Evolutionary conservation across 2,329 filamentous ascomycete species (phyloP).

Genomic region (Fusarium setosum): DNA sequence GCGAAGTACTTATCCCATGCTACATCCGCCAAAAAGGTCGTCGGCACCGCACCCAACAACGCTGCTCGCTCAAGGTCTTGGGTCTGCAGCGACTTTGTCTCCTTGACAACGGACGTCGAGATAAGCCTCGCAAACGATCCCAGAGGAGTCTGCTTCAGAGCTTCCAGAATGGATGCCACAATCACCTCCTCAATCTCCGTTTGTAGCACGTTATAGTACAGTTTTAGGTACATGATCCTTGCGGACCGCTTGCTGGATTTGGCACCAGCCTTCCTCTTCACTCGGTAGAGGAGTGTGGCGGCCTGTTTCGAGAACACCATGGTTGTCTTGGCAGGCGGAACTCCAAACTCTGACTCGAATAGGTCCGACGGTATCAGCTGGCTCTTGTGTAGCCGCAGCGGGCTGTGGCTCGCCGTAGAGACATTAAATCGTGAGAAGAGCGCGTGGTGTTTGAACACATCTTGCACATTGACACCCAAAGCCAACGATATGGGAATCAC

Average conservation of each 20-base stretch:
- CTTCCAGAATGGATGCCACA: constrained; percentile 53
- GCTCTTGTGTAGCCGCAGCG: constrained; percentile 79
- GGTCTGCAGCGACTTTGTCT: constrained; percentile 57
- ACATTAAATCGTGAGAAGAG: constrained; percentile 94
- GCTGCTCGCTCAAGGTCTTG: constrained; percentile 68
- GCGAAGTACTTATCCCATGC: constrained; percentile 62
- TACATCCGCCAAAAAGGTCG: constrained; percentile 57
- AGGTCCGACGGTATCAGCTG: constrained; percentile 76
- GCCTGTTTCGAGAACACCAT: constrained; percentile 85
- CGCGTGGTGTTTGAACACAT: constrained; percentile 86
- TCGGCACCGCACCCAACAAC: constrained; percentile 63
- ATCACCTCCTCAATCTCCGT: constrained; percentile 74
- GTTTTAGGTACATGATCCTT: constrained; percentile 72
- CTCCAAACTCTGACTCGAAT: constrained; percentile 73
- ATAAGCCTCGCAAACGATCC: constrained; percentile 60
- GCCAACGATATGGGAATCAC: constrained; percentile 80
- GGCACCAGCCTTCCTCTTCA: constrained; percentile 65
- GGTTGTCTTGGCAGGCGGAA: constrained; percentile 62
- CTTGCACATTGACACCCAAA: constrained; percentile 95
- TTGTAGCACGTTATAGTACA: constrained; percentile 81
- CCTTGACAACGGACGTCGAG: constrained; percentile 55
- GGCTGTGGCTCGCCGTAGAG: constrained; percentile 80
- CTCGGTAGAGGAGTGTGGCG: constrained; percentile 82
- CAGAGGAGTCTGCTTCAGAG: constrained; percentile 55
- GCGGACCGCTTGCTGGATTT: constrained; percentile 46